Base-by-base conservation (phyloP, 176 grass and related monocot genomes). In the Zoysia pacifica region DNA sequence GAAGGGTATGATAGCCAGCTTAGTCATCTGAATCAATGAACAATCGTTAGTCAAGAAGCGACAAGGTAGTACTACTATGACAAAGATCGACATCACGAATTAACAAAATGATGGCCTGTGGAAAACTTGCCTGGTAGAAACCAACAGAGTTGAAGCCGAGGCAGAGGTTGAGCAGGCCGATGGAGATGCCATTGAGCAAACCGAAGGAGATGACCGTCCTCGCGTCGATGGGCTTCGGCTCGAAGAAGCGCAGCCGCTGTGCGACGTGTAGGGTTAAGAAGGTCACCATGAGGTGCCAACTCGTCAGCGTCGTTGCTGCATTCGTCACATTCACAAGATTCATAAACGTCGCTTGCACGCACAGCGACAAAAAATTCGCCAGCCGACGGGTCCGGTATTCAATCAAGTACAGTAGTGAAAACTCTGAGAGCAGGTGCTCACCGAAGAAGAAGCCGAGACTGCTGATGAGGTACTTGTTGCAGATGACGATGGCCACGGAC, bases 1-100 rank as follows among this genome's bases (percentile, higher is more conserved):
- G 88, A 99, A 99, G n/a, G 96, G 92, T 89, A 99, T 99, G 61
- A 98, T 91, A 18, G 96, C 96, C 75, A 98, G 77, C 81, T 98
- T 98, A 72, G 96, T 94, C 96, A 98, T 98, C 96, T 98, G 81
- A 41, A 74, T n/a, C 58, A 79, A 38, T 12, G 39, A 67, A 58
- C 11, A 12, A 38, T 0, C 16, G 54, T 52, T 36, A 79, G 28
- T 74, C 73, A 7, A 74, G 16, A 20, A 20, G 63, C 11, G 63
- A 28, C 3, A 47, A 55, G 3, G 55, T 8, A n/a, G 49, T 20
- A 9, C 1, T 52, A 54, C 3, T 39, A 6, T 65, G 18, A 3
- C 2, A 19, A 35, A 19, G 2, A 40, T 48, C 62, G 28, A 38
- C 37, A 42, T 5, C 11, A 53, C 37, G 46, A 13, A 1, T 47